Evolutionary conservation across 2,329 filamentous ascomycete species (phyloP).

Genomic region (Cytospora leucostoma): DNA sequence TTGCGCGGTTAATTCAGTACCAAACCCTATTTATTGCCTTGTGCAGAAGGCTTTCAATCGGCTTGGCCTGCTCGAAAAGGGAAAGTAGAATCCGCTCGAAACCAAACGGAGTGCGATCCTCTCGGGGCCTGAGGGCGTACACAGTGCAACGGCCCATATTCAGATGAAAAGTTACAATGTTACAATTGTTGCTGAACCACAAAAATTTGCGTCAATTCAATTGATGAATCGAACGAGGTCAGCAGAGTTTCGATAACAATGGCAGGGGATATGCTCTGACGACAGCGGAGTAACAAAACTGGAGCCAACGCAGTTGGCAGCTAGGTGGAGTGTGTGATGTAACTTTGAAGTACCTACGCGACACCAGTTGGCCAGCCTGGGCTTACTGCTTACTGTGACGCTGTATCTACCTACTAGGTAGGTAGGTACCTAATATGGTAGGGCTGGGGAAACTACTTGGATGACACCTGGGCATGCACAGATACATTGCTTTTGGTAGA

Average conservation of each 20-base stretch:
- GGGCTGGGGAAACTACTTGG: neutral
- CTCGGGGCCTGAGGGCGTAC: no score
- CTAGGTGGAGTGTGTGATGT: constrained; percentile 17
- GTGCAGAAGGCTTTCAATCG: no score
- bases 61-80: no score
- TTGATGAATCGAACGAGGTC: constrained; percentile 10
- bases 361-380: neutral
- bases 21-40: no score
- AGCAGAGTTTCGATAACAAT: constrained; percentile 10
- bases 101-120: no score
- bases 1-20: no score
- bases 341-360: constrained; percentile 3
- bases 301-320: constrained; percentile 2
- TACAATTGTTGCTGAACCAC: neutral
- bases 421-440: neutral
- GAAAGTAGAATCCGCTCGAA: no score
- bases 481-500: neutral
- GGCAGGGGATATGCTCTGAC: constrained; percentile 22
- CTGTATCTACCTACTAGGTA: neutral
- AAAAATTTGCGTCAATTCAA: constrained; percentile 4
- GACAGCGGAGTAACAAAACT: constrained; percentile 24
- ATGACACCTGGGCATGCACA: neutral
- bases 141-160: neutral
- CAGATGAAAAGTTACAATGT: neutral
- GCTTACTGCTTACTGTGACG: neutral